A percentile compares a stretch with the other conserved stretches of the same genome.
phyloP scores from a whole-genome alignment of 2,329 filamentous ascomycete species.

The Fusarium musae region DNA sequence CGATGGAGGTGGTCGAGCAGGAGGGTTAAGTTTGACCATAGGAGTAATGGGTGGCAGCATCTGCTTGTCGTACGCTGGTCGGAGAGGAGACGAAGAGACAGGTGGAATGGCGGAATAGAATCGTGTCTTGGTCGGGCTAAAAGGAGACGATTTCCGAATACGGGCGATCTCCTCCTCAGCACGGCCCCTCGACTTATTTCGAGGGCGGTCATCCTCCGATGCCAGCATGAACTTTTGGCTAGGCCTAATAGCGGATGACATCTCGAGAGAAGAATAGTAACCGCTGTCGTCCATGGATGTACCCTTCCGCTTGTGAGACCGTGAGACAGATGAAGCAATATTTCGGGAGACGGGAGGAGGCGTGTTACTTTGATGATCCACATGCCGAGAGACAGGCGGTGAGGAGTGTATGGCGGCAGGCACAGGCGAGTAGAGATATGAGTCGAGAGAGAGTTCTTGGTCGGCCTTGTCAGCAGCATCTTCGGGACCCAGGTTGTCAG shows the following conservation, averaged over 20 bases:
- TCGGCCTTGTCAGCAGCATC: slow-evolving; percentile 59
- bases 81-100: slow-evolving; percentile 75
- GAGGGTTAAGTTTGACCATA: slow-evolving; percentile 80
- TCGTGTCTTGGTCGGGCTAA: slow-evolving; percentile 83
- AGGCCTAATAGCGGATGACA: slow-evolving; percentile 82
- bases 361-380: slow-evolving; percentile 73
- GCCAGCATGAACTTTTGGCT: slow-evolving; percentile 75
- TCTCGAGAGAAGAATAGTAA: slow-evolving; percentile 93
- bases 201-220: slow-evolving; percentile 82
- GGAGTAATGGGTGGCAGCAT: slow-evolving; percentile 84
- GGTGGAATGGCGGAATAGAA: slow-evolving; percentile 63
- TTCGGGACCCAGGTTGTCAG: slow-evolving; percentile 69
- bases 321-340: slow-evolving; percentile 70
- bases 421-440: slow-evolving; percentile 76
- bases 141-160: slow-evolving; percentile 90
- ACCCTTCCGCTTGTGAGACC: slow-evolving; percentile 80
- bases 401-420: slow-evolving; percentile 84
- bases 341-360: slow-evolving; percentile 76
- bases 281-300: slow-evolving; percentile 90
- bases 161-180: slow-evolving; percentile 97
- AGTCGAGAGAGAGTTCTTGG: slow-evolving; percentile 53
- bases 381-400: slow-evolving; percentile 78
- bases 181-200: slow-evolving; percentile 81
- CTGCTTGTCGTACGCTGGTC: slow-evolving; percentile 65
- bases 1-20: slow-evolving; percentile 69